Evolutionary conservation across 2,329 filamentous ascomycete genomes (phyloP), one percentile per base, ranked within the genome.

Genomic region (Stagonosporopsis tanaceti): DNA sequence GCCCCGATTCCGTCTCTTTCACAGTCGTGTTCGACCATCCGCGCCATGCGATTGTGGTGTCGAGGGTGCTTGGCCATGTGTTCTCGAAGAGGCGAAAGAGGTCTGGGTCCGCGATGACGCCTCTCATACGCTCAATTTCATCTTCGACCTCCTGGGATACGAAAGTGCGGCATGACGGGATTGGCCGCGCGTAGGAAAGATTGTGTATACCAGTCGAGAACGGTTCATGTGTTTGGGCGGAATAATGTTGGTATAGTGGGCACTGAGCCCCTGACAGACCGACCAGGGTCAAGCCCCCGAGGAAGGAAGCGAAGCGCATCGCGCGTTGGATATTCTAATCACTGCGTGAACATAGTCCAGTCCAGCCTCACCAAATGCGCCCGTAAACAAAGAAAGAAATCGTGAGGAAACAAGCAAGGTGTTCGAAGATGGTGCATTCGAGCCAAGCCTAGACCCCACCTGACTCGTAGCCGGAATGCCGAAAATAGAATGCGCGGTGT

Each of bases 31-130:
- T 81, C 7, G 80, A 80, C 50, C 78, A 76, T 1, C 89, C 89
- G 48, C 82, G 85, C 89, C 88, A 92, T 54, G 82, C 82, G 45
- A 92, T 83, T 0, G 89, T 89, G 0, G 89, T 92, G 69, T 92
- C 89, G n/a, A 93, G 78, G 0, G 89, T 91, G 73, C 90, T 92
- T 0, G 90, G 89, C 75, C 86, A 92, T 1, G 85, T 80, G 70
- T 93, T 93, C 66, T 87, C 78, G 66, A 93, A 92, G 4, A 93
- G 76, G 1, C 88, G 82, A 70, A 83, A 86, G 12, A 93, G 80
- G 71, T 93, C 90, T 6, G 78, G 78, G 59, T 83, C 80, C 2
- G 68, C 62, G 47, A 82, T 81, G 11, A 78, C 70, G 14, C 63
- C 53, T 9, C 66, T 64, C 50, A 78, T 59, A 5, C 72, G 60